Base-by-base conservation (phyloP, 176 grass and related monocot genomes). In the Cocos nucifera region DNA sequence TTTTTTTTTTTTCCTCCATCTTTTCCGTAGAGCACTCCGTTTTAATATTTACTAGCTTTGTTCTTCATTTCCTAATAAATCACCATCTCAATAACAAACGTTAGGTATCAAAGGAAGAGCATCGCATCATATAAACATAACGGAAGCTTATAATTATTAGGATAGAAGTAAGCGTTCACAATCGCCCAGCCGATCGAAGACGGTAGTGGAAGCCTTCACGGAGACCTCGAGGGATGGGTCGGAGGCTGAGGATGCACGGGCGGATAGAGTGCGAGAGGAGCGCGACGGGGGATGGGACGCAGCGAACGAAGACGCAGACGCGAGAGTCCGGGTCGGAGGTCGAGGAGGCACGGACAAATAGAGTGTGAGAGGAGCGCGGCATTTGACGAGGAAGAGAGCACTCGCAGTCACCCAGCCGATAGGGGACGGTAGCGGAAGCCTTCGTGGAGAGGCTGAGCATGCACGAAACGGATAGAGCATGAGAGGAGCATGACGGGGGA, bases 371-470 rank as follows among this genome's bases (percentile, higher is more conserved):
- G n/a, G n/a, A n/a, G n/a, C n/a, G n/a, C n/a, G n/a, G n/a, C n/a
- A n/a, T n/a, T n/a, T n/a, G n/a, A n/a, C n/a, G n/a, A n/a, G n/a
- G n/a, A 54, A 19, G 56, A 59, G 56, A 50, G 57, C n/a, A 4
- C 71, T 86, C 54, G 89, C 91, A 87, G 51, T 96, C 86, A 69
- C 91, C 91, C 18, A 96, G 83, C 49, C 75, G 71, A 39, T 65
- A 72, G 26, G 91, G 80, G 20, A 80, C 65, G 29, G 91, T 90
- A 53, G 9, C 4, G 23, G 91, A 95, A 23, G 73, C 78, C 80
- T 90, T 95, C 23, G 72, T 75, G 78, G 83, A 95, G 64, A 96
- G 0, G 69, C 18, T 0, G 67, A 56, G 6, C 80, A 78, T 18
- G 83, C 83, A 22, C 86, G 82, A 4, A 49, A n/a, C 74, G 50